A percentile compares a stretch with the other conserved stretches of the same genome.
phyloP scores from a whole-genome alignment of 768 basidiomycete species.

The Ephemerocybe angulata region DNA sequence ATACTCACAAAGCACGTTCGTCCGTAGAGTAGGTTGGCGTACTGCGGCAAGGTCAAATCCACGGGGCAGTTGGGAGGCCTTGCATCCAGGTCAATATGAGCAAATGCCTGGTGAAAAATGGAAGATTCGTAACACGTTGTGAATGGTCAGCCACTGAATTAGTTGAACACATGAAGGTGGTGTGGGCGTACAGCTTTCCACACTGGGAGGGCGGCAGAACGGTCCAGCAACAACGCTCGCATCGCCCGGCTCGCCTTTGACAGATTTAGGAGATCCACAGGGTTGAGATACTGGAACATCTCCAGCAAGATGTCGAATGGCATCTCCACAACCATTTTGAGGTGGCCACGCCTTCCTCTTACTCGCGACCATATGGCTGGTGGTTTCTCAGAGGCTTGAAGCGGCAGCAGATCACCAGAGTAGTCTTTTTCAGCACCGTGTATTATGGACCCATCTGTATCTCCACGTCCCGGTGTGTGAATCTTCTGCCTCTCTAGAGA shows the following conservation, averaged over 20 bases:
- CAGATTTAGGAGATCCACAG: conserved; percentile 39
- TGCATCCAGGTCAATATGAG: conserved; percentile 12
- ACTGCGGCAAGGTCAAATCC: conserved; percentile 30
- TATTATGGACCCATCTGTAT: no score
- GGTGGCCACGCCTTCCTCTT: conserved; percentile 21
- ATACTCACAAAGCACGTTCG: conserved; percentile 7
- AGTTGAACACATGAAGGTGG: neutral
- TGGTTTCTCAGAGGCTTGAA: no score
- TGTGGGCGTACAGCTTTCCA: conserved; percentile 31
- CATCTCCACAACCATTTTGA: conserved; percentile 28
- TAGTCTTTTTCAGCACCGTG: no score
- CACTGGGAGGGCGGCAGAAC: conserved; percentile 16
- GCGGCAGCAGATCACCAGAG: no score
- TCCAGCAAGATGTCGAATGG: conserved; percentile 33
- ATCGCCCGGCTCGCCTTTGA: conserved; percentile 34
- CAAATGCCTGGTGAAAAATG: conserved; percentile 19
- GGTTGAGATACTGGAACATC: conserved; percentile 36
- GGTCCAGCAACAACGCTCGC: conserved; percentile 28
- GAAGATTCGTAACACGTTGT: neutral
- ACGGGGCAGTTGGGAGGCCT: conserved; percentile 24
- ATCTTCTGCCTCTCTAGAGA: no score
- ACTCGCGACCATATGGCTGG: conserved; percentile 3
- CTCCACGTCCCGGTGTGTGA: no score
- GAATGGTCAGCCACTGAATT: neutral
- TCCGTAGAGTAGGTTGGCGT: conserved; percentile 33